Evolutionary conservation across 768 basidiomycete genomes (phyloP), one percentile per base, ranked within the genome.

Genomic region (Serendipita sp.): DNA sequence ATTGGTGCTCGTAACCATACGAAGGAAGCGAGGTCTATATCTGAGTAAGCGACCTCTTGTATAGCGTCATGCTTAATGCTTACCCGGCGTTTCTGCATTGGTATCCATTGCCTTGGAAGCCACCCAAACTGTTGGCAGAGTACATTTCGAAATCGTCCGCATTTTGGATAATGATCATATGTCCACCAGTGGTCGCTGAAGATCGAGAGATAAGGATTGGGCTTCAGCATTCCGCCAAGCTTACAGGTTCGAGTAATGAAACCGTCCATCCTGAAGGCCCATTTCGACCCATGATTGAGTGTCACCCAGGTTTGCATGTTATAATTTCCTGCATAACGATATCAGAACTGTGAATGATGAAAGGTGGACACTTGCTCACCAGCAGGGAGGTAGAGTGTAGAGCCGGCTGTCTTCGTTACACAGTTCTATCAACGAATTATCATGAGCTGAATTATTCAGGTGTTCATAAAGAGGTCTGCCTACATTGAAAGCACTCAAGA

Each of bases 131-230:
- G 52, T 68, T 73, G 46, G 69, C 68, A 29, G 71, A 71, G 64
- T 66, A 73, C 62, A 73, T 68, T 64, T 73, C 72, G 62, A 73
- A 72, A 67, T 73, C 71, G 46, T 69, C 66, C 33, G 72, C 70
- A 60, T 72, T 71, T 44, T 70, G 52, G 23, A 73, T 68, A 43
- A 68, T 66, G 50, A 73, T 71, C 72, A 73, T 73, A 64, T 73
- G 70, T 1, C 72, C 72, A 48, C 65, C 63, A 11, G 71, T 69
- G 1, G 71, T 66, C 6, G 62, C 63, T 67, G 15, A 23, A 23
- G 23, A 23, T 23, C 23, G 18, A 55, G 44, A 40, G 40, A 40
- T 2, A 29, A n/a, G 29, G 3, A 13, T 23, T 27, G 18, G 34
- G 63, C 8, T 18, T 50, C 2, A 31, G 55, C 5, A 3, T 34